phyloP scores from a whole-genome alignment of 257 asterid genomes.

The Ophiorrhiza pumila region DNA sequence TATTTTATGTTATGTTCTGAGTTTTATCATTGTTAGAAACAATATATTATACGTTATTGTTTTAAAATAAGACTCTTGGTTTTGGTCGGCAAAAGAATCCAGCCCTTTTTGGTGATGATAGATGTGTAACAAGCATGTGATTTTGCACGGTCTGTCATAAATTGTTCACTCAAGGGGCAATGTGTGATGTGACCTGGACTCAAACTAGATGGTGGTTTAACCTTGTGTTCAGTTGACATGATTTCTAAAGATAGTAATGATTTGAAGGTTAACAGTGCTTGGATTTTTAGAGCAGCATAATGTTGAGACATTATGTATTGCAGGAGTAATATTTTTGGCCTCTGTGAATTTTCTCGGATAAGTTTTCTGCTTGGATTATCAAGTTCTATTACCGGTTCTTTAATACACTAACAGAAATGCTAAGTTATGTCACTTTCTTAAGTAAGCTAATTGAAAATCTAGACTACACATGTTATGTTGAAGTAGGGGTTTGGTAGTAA shows the following conservation, averaged over 20 bases:
- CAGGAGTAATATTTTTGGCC: neutral
- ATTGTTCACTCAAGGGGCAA: neutral
- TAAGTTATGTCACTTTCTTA: too few species aligned
- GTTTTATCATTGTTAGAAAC: too few species aligned
- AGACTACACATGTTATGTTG: neutral
- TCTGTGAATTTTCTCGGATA: neutral
- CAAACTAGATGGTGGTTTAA: neutral
- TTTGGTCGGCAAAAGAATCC: too few species aligned
- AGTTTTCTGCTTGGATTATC: neutral
- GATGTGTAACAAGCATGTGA: too few species aligned
- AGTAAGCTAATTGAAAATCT: neutral
- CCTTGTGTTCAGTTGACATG: neutral
- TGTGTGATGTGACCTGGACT: neutral
- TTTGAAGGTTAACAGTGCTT: neutral
- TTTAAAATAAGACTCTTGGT: too few species aligned
- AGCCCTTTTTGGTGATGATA: neutral
- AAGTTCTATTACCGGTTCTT: neutral
- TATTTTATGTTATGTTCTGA: too few species aligned
- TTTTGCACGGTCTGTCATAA: neutral
- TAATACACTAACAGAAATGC: neutral
- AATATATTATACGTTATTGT: too few species aligned
- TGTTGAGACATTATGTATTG: neutral
- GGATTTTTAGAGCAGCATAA: neutral
- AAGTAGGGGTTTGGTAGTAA: neutral
- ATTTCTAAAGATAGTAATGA: neutral